Conservation (phyloP, 1,139 yeast species). For the Blastobotrys ciferrii region DNA sequence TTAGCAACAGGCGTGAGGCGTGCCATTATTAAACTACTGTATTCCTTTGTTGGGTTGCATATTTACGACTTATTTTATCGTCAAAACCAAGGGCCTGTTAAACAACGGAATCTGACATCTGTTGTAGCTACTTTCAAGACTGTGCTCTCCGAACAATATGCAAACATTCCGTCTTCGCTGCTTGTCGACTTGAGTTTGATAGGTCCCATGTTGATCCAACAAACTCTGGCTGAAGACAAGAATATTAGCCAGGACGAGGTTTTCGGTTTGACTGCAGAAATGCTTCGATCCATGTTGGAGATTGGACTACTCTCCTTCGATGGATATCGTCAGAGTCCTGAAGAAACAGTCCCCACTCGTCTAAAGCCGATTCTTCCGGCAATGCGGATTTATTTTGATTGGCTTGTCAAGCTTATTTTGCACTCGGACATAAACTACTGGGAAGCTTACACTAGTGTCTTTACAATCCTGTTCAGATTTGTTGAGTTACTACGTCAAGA, state of each 20-base stretch:
- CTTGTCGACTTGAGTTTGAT: conserved; percentile 13
- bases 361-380: conserved; percentile 12
- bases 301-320: conserved; percentile 9
- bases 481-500: conserved; percentile 9
- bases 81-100: neutral
- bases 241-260: conserved; percentile 4
- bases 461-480: conserved; percentile 7
- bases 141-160: neutral
- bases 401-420: conserved; percentile 14
- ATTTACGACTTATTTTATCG: neutral
- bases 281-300: conserved; percentile 10
- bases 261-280: conserved; percentile 10
- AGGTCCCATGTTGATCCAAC: conserved; percentile 15
- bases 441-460: conserved; percentile 9
- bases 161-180: conserved; percentile 7
- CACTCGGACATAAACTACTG: conserved; percentile 8
- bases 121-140: neutral
- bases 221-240: conserved; percentile 9
- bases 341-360: conserved; percentile 5
- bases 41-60: neutral
- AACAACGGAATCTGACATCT: neutral
- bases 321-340: neutral
- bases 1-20: neutral
- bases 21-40: neutral
- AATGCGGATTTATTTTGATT: conserved; percentile 18